Conservation (phyloP, 2,329 filamentous ascomycete genomes). For the Alternaria alternata region DNA sequence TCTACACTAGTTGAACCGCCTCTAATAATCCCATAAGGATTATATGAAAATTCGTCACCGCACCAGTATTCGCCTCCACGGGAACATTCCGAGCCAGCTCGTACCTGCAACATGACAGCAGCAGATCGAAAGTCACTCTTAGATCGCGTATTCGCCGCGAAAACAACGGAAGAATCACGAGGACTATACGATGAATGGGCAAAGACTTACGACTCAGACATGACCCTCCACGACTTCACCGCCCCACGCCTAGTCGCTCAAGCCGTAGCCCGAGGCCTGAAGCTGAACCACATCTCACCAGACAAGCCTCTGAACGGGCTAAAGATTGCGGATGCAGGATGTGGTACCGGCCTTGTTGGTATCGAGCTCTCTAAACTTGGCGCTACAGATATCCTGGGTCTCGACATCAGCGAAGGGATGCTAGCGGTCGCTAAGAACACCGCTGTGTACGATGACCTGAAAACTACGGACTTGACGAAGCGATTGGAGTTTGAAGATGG, state of each 20-base stretch:
- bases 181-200: conserved; percentile 59
- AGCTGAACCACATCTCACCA: conserved; percentile 23
- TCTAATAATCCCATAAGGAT: not conserved
- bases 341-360: conserved; percentile 64
- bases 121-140: conserved; percentile 31
- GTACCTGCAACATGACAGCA: conserved; percentile 5
- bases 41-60: not conserved
- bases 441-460: conserved; percentile 58
- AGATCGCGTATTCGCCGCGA: conserved; percentile 50
- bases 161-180: conserved; percentile 49
- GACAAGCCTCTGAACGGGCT: conserved; percentile 26
- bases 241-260: conserved; percentile 51
- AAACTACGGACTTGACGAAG: conserved; percentile 58
- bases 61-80: not conserved
- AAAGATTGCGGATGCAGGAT: conserved; percentile 63
- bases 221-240: conserved; percentile 53
- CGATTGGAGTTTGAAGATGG: conserved; percentile 52
- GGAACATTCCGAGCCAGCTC: not conserved
- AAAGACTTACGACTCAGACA: conserved; percentile 54
- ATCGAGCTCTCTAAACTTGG: conserved; percentile 56
- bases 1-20: not conserved
- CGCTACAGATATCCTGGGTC: conserved; percentile 59
- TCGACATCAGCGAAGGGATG: conserved; percentile 64
- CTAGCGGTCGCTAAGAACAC: conserved; percentile 60
- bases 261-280: conserved; percentile 24